A percentile compares a stretch with the other conserved stretches of the same genome.
Evolutionary conservation across 2,329 filamentous ascomycete species (phyloP).

Genomic region (Aureobasidium sp.): DNA sequence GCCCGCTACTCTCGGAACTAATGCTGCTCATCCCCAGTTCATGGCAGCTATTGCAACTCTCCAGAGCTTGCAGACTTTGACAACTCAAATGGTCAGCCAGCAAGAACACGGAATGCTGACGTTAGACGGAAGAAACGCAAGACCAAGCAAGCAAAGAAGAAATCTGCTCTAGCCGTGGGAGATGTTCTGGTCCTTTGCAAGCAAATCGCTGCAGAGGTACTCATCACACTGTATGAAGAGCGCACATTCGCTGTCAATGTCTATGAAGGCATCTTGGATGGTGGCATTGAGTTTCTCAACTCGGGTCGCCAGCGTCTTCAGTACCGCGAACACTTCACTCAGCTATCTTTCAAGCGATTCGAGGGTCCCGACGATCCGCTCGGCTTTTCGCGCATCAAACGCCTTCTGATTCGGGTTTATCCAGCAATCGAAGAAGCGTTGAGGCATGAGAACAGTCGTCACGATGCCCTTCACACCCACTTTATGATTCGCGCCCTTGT

Average conservation of each 20-base stretch:
- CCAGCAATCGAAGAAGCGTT: constrained; percentile 15
- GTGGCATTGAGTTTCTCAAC: constrained; percentile 28
- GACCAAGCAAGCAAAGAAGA: neutral
- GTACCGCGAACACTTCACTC: constrained; percentile 19
- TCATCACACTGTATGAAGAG: constrained; percentile 24
- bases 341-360: constrained; percentile 26
- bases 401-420: constrained; percentile 24
- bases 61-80: neutral
- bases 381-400: constrained; percentile 25
- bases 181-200: constrained; percentile 25
- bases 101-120: too few species aligned
- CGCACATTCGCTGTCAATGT: constrained; percentile 10
- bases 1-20: neutral
- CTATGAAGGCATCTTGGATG: constrained; percentile 21
- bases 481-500: constrained; percentile 25
- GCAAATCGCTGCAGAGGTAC: constrained; percentile 20
- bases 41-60: neutral
- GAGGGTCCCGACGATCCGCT: constrained; percentile 19
- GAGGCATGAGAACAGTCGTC: constrained; percentile 14
- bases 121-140: neutral
- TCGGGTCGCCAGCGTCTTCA: constrained; percentile 27
- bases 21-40: too few species aligned
- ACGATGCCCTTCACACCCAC: constrained; percentile 25
- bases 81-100: neutral
- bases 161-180: neutral